Evolutionary conservation across 768 basidiomycete genomes (phyloP).

Genomic region (Dentipellis sp.): DNA sequence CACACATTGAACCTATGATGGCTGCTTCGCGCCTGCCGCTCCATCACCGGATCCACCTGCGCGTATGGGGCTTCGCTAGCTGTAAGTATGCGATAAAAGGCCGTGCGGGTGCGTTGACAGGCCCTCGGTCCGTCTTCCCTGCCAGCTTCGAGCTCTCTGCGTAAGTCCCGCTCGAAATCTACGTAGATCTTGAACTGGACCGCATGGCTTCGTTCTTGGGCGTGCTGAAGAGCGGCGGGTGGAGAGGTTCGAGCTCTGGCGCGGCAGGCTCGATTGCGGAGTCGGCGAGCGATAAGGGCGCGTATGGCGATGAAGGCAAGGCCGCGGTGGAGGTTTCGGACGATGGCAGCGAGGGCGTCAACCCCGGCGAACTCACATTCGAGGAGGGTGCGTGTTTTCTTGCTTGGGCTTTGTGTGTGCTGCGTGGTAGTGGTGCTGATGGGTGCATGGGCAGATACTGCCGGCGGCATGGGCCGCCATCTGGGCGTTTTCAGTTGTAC

Average conservation of each 20-base stretch:
- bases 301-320: background rate
- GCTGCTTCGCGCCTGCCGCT: background rate
- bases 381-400: constrained; percentile 33
- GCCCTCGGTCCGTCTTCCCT: background rate
- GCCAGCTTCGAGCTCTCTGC: background rate
- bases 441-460: too few relatives aligned
- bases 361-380: constrained; percentile 35
- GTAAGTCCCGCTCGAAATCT: background rate
- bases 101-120: too few relatives aligned
- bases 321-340: background rate
- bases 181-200: too few relatives aligned
- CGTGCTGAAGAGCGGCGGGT: background rate
- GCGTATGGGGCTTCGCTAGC: too few relatives aligned
- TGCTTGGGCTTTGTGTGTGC: background rate
- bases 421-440: background rate
- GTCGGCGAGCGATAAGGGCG: background rate
- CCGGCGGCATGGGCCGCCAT: constrained; percentile 51
- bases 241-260: background rate
- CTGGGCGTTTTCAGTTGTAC: constrained; percentile 49
- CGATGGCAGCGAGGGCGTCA: background rate
- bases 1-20: background rate
- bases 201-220: background rate
- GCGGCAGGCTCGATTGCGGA: background rate
- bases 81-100: too few relatives aligned
- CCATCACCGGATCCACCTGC: too few relatives aligned